These are phyloP conservation scores for Pelargonium citronellum DNA, from an alignment of 441 rosid species.

Conservation along the genomic window DNA sequence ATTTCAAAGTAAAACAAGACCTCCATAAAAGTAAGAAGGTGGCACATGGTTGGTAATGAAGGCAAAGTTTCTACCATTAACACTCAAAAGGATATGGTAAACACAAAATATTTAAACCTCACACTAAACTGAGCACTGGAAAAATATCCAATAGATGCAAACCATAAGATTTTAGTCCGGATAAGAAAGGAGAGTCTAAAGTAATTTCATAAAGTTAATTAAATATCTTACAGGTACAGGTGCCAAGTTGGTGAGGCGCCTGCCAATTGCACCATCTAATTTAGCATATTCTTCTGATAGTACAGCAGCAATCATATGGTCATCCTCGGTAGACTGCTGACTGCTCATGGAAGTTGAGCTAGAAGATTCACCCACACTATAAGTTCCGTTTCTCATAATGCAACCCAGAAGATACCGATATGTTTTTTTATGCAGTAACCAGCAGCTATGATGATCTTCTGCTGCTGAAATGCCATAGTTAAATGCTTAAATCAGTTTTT, in stretches of 20 bases:
- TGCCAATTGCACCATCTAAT: conserved; percentile 65
- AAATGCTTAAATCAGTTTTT: conserved; percentile 3
- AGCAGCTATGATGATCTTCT: conserved; percentile 6
- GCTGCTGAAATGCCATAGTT: conserved; percentile 3
- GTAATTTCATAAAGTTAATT: not conserved
- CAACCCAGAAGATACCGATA: conserved; percentile 1
- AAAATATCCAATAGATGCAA: not conserved
- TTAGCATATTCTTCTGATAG: conserved; percentile 71
- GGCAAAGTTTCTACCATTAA: not conserved
- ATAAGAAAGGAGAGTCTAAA: not conserved
- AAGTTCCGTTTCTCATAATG: conserved; percentile 35
- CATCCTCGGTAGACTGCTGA: conserved; percentile 69
- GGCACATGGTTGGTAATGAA: not conserved
- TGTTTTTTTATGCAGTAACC: not conserved
- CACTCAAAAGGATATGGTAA: not conserved
- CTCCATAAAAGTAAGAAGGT: not conserved
- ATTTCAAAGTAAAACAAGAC: not conserved
- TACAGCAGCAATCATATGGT: conserved; percentile 73
- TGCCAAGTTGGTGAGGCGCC: conserved; percentile 70
- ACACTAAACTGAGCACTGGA: not conserved
- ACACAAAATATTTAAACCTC: not conserved
- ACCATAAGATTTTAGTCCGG: not conserved
- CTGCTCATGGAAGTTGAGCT: conserved; percentile 75
- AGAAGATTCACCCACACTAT: conserved; percentile 54
- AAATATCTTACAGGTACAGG: conserved; percentile 54